These are phyloP conservation scores for Phoenix roebelenii DNA, from an alignment of 176 grass and related monocot species.

Conservation along the genomic window DNA sequence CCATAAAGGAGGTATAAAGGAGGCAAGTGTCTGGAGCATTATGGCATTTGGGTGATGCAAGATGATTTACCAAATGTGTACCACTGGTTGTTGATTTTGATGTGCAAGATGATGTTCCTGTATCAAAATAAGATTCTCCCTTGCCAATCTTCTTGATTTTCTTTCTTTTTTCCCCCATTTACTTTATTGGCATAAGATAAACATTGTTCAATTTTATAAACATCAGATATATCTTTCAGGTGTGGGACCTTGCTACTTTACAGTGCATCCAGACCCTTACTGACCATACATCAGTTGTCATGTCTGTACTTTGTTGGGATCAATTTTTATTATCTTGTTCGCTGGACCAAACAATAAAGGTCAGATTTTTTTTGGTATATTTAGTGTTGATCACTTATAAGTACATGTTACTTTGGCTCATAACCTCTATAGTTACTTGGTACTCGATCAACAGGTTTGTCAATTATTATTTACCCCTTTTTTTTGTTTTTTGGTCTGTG, in stretches of 20 bases:
- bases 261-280: slow-evolving; percentile 88
- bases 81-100: too few species aligned
- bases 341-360: slow-evolving; percentile 90
- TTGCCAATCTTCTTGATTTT: background rate
- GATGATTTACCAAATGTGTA: too few species aligned
- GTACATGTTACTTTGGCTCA: background rate
- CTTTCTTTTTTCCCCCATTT: background rate
- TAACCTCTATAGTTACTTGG: background rate
- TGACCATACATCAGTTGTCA: slow-evolving; percentile 69
- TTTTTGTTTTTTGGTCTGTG: background rate
- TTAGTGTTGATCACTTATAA: background rate
- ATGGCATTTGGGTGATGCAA: too few species aligned
- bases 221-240: slow-evolving; percentile 38
- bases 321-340: slow-evolving; percentile 96
- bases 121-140: too few species aligned
- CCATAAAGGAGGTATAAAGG: too few species aligned
- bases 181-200: background rate
- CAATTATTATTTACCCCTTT: background rate
- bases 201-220: background rate
- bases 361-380: slow-evolving; percentile 24
- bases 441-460: too few species aligned
- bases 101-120: too few species aligned
- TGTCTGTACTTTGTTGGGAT: slow-evolving; percentile 93
- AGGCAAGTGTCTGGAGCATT: too few species aligned
- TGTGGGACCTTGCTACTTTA: slow-evolving; percentile 81